Evolutionary conservation across 225 moss, liverwort and hornwort species (phyloP), one percentile per base, ranked within the genome.

Genomic region (Physcomitrium patens): DNA sequence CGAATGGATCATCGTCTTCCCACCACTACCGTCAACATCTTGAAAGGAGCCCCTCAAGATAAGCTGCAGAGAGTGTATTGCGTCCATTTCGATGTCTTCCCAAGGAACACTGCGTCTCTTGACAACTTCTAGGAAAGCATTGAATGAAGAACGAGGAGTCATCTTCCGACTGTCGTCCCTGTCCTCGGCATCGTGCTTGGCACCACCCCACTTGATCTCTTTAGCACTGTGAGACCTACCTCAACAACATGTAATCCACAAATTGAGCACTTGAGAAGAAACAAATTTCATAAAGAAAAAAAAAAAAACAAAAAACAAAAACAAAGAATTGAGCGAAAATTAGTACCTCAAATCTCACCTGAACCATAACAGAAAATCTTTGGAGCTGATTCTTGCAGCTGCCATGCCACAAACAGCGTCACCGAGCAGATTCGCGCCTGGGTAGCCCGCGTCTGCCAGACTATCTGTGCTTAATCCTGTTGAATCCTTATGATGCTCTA

Each of bases 321-420:
- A 7, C 31, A 1, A 37, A 4, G 31, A 7, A 37, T 7, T 37
- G 7, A 37, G 31, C 31, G 7, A 37, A 4, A 4, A 7, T 37
- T 37, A 37, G 31, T 37, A 37, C 5, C 31, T 37, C 31, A 37
- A 37, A 37, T 10, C 28, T 37, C 37, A 79, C 86, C 86, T 78
- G 62, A 87, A 87, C 86, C 86, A 87, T 72, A 87, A 87, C 19
- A 87, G 86, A 42, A 87, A 87, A 67, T 87, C 86, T 10, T 79
- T 78, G 12, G 79, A n/a, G 47, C 83, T 87, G 57, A 87, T 87
- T 46, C 81, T 76, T n/a, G 86, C 81, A 53, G 86, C 81, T 9
- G 86, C 86, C 86, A 87, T 81, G 52, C 86, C 86, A 15, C 86
- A 87, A 26, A 87, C 86, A 13, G 81, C 76, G 46, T 87, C 86